phyloP scores from a whole-genome alignment of 768 basidiomycete genomes.

The Rhodotorula taiwanensis region DNA sequence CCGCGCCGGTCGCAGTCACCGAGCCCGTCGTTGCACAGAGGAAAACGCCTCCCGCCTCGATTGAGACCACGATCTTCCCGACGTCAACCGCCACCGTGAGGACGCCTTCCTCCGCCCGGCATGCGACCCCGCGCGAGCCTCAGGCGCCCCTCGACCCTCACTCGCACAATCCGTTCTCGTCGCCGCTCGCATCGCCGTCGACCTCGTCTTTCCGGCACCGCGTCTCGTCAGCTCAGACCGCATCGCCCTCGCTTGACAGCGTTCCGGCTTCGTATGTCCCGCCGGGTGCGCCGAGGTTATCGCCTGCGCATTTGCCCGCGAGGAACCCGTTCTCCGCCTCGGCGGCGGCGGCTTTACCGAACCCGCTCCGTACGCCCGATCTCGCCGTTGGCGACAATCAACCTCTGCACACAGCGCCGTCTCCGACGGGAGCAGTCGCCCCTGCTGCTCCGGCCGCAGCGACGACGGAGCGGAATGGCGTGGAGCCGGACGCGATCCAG shows the following conservation, averaged over 20 bases:
- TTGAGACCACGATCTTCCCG: slow-evolving; percentile 3
- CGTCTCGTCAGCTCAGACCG: background rate
- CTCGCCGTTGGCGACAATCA: too few species aligned
- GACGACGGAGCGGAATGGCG: background rate
- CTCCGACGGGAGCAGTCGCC: too few species aligned
- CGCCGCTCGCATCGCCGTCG: background rate
- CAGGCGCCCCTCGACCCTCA: background rate
- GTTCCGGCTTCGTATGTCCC: slow-evolving; percentile 1
- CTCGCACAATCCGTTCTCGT: too few species aligned
- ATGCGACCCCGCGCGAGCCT: too few species aligned
- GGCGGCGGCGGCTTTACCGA: background rate
- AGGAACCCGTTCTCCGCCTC: background rate
- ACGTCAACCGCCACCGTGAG: background rate
- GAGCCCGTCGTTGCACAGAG: too few species aligned
- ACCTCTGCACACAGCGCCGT: too few species aligned
- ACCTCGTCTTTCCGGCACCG: background rate
- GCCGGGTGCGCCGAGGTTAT: slow-evolving; percentile 5
- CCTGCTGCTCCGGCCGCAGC: background rate
- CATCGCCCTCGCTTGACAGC: too few species aligned
- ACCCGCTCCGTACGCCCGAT: background rate
- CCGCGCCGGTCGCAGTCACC: too few species aligned
- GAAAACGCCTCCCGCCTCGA: background rate
- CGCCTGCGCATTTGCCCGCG: background rate
- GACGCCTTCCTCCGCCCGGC: background rate
- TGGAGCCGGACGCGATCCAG: too few species aligned